Base-by-base conservation (phyloP, 768 basidiomycete genomes). In the Boletales sp. region DNA sequence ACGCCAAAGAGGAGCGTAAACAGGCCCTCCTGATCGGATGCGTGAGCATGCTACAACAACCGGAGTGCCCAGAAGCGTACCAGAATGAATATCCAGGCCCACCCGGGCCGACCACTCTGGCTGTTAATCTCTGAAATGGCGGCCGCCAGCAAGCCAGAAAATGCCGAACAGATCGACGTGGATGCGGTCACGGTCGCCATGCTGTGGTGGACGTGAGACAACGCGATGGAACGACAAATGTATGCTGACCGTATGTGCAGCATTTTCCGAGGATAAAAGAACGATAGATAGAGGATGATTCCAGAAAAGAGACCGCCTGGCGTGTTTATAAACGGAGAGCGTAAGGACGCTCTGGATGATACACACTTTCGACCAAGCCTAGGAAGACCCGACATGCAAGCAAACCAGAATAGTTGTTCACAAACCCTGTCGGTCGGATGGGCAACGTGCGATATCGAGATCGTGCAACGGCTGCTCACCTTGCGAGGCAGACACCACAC, bases 31-130 rank as follows among this genome's bases (percentile, higher is more conserved):
- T 72, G 33, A 17, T 28, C 25, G 30, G 9, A 39, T 28, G 25
- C 57, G 19, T 39, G 18, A 14, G 14, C 30, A 33, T 17, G 25
- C 19, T 5, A n/a, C n/a, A 1, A 25, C 36, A 9, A 7, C 2
- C 17, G 31, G 10, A 8, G 41, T 2, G 31, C 7, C 25, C 7
- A 7, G 7, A 28, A 4, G 51, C 62, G 2, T 62, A 79, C 77
- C n/a, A 80, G 38, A 35, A 81, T 78, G 56, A 81, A 81, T 56
- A 82, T 74, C 82, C 80, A 84, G 30, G 76, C 70, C 84, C 83
- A 86, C 0, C 80, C 84, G 4, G 76, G 70, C 45, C 67, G 72
- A 8, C 79, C 77, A 4, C 68, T 66, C 8, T 73, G 62, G 10
- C 78, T 79, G 44, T 81, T 64, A 70, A 87, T 80, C 13, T 80